Base-by-base conservation (phyloP, 495 filamentous ascomycete species). In the Aspergillus avenaceus region DNA sequence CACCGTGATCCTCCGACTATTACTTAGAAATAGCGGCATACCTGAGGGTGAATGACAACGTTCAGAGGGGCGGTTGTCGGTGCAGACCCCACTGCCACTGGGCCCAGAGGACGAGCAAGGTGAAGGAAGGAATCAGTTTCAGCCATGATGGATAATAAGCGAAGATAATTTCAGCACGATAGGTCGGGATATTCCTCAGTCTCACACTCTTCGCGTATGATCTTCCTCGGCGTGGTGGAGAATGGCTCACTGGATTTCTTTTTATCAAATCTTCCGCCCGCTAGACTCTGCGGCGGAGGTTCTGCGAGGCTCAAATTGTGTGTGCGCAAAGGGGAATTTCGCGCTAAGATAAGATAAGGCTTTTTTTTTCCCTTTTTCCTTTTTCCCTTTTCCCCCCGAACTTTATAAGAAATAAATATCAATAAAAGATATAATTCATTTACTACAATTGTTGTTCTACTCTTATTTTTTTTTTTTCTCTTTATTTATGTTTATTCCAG, bases 31-130 rank as follows among this genome's bases (percentile, higher is more conserved):
- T 22, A 52, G 32, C 47, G 47, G 62, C 79, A 55, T 82, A 95
- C 92, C 81, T 96, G 92, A 62, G 93, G 91, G 69, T 97, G 95
- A 67, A 98, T 86, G 57, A 88, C 82, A 60, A 97, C 90, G 71
- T 85, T 88, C 59, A 98, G 77, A 68, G 93, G 95, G 67, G 90
- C 83, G 61, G 88, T 95, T 50, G 84, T 87, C 52, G 83, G 83
- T 66, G 89, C 87, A 65, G 85, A 84, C 62, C 84, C 88, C 60
- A 90, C 77, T 26, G 79, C 72, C 52, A 84, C 83, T 52, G 88
- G 88, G 63, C 88, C 90, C 59, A 98, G 77, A 48, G 93, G 93
- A 62, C 93, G 83, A 63, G 92, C 86, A 52, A 98, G 86, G 69
- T 98, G 95, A 60, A 98, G 78, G 73, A 96, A 97, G 25, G 86